Evolutionary conservation across 768 basidiomycete species (phyloP).

Genomic region (Trametes punicea): DNA sequence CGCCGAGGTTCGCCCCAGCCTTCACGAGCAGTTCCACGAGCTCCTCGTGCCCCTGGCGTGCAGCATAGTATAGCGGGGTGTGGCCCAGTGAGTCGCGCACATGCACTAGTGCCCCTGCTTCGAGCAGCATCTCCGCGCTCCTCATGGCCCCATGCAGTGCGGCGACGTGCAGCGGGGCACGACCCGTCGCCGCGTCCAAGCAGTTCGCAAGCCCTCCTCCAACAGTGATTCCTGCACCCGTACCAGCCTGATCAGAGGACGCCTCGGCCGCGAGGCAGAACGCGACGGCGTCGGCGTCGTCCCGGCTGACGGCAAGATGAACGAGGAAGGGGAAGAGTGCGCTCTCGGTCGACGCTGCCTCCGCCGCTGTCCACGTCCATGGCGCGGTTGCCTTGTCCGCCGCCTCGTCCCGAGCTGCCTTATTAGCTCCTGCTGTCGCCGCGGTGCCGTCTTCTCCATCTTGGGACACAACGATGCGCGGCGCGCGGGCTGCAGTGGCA

Average conservation of each 20-base stretch:
- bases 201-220: slow-evolving; percentile 73
- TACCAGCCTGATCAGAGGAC: slow-evolving; percentile 2
- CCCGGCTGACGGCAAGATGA: slow-evolving; percentile 70
- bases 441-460: slow-evolving; percentile 35
- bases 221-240: slow-evolving; percentile 36
- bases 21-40: slow-evolving; percentile 63
- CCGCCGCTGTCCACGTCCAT: slow-evolving; percentile 78
- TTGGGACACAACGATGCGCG: slow-evolving; percentile 32
- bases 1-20: slow-evolving; percentile 72
- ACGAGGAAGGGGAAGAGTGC: slow-evolving; percentile 74
- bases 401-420: slow-evolving; percentile 19
- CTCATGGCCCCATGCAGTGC: slow-evolving; percentile 59
- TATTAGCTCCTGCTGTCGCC: background rate
- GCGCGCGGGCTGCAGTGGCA: slow-evolving; percentile 33
- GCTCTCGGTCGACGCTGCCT: slow-evolving; percentile 65
- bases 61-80: slow-evolving; percentile 82
- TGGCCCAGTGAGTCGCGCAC: slow-evolving; percentile 77
- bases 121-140: slow-evolving; percentile 49
- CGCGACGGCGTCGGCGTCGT: slow-evolving; percentile 60
- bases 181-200: slow-evolving; percentile 64
- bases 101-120: slow-evolving; percentile 79
- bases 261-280: slow-evolving; percentile 49
- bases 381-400: slow-evolving; percentile 43
- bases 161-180: slow-evolving; percentile 77
- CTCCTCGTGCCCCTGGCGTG: slow-evolving; percentile 61